Percentiles rank a stretch among this genome's conserved stretches.
phyloP scores from a whole-genome alignment of 2,329 filamentous ascomycete species.

The Tympanopsis confertula region DNA sequence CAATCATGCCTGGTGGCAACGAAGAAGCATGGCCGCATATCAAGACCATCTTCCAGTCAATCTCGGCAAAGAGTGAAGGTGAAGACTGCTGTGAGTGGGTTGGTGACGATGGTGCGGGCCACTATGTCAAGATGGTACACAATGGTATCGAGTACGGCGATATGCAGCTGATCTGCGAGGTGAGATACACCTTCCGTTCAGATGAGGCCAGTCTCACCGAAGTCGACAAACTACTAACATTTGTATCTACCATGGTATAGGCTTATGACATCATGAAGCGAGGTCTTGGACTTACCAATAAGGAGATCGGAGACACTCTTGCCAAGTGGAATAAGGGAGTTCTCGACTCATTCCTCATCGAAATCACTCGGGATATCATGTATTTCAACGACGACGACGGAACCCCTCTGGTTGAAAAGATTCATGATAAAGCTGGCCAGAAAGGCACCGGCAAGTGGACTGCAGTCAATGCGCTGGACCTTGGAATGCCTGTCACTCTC shows the following conservation, averaged over 20 bases:
- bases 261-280: slow-evolving; percentile 99
- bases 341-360: slow-evolving; percentile 96
- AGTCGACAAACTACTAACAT: background rate
- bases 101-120: slow-evolving; percentile 95
- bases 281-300: slow-evolving; percentile 74
- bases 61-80: slow-evolving; percentile 83
- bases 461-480: slow-evolving; percentile 94
- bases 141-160: slow-evolving; percentile 99
- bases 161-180: slow-evolving; percentile 99
- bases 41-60: slow-evolving; percentile 98
- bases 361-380: slow-evolving; percentile 97
- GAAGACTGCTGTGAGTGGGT: slow-evolving; percentile 99
- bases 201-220: background rate
- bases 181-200: slow-evolving; percentile 28
- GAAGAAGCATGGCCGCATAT: slow-evolving; percentile 96
- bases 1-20: slow-evolving; percentile 97
- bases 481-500: slow-evolving; percentile 95
- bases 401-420: slow-evolving; percentile 89
- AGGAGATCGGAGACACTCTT: slow-evolving; percentile 94
- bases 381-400: slow-evolving; percentile 96
- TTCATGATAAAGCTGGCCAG: slow-evolving; percentile 94
- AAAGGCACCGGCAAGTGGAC: slow-evolving; percentile 99
- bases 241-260: slow-evolving; percentile 30
- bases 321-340: slow-evolving; percentile 97
- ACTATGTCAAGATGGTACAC: slow-evolving; percentile 99